Base-by-base conservation (phyloP, 495 filamentous ascomycete genomes). In the Hamigera avellanea region DNA sequence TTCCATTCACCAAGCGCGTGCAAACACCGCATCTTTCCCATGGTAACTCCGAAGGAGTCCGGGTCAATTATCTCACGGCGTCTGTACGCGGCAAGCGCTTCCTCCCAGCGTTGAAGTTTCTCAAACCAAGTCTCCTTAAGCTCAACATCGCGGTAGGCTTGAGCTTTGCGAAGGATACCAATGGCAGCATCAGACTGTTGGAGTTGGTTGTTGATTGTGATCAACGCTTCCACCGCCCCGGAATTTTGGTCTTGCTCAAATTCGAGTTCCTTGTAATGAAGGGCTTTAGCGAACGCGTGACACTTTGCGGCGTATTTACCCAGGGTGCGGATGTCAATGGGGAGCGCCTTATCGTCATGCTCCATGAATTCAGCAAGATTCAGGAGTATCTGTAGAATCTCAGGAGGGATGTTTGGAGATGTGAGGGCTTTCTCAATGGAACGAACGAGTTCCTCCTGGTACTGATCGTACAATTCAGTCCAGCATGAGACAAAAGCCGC, bases 311-410 rank as follows among this genome's bases (percentile, higher is more conserved):
- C 91, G 51, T 95, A 93, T 47, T 85, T 81, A 14, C 93, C 91
- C 23, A 96, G 65, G 1, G 84, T 82, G 21, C 91, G 76, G 39
- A 99, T 94, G 54, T 99, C 93, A 45, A 99, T 95, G 12, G 91
- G 91, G 15, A 99, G 71, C 5, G 91, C 91, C 51, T 96, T 96
- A 53, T 99, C 91, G 49, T 96, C 91, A 48, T 99, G 91, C 50
- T 99, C 91, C 91, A 99, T 99, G 55, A 96, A 99, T 47, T 99
- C 91, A 2, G 88, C 91, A 10, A 99, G 73, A 56, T 96, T 99
- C 35, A 99, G 76, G 9, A 99, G 71, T 25, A 95, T 81, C 36
- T 95, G 91, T 2, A 96, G 65, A 33, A 99, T 81, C 52, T 99
- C 93, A 0, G 91, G 89, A 0, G 91, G 89, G 16, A 96, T 93